These are phyloP conservation scores for Candida freyschussii DNA, from an alignment of 1,139 yeast species.

Conservation along the genomic window DNA sequence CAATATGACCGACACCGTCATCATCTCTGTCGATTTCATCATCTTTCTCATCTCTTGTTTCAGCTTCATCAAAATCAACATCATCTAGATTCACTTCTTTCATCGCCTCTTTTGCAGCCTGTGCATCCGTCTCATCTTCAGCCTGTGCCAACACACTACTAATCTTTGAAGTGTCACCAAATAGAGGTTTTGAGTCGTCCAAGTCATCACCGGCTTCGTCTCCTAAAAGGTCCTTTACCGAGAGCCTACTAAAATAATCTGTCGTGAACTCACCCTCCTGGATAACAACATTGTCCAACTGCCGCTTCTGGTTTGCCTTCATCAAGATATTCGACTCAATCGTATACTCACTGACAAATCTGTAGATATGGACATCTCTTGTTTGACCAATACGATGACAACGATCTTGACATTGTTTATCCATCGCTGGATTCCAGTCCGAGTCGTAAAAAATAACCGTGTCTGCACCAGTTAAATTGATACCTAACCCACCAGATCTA, in stretches of 20 bases:
- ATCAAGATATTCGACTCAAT: constrained; percentile 91
- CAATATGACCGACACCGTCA: constrained; percentile 83
- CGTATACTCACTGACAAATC: constrained; percentile 94
- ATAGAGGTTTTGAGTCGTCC: constrained; percentile 32
- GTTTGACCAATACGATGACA: constrained; percentile 99
- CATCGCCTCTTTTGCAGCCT: constrained; percentile 88
- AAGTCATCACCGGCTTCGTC: constrained; percentile 39
- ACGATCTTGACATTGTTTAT: constrained; percentile 97
- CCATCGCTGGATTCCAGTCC: constrained; percentile 99
- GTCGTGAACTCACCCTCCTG: constrained; percentile 99
- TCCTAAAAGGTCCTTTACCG: constrained; percentile 84
- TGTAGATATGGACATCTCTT: constrained; percentile 93
- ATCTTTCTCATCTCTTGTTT: constrained; percentile 20
- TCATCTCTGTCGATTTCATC: constrained; percentile 49
- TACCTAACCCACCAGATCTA: constrained; percentile 97
- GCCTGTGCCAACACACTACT: constrained; percentile 81
- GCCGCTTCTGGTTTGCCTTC: constrained; percentile 94
- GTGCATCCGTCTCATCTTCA: constrained; percentile 93
- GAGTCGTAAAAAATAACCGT: constrained; percentile 98
- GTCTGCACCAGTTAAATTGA: constrained; percentile 96
- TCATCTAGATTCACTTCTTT: constrained; percentile 79
- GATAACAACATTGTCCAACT: constrained; percentile 90
- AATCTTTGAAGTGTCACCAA: constrained; percentile 41
- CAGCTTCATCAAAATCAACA: constrained; percentile 67
- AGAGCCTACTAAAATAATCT: constrained; percentile 85